Base-by-base conservation (phyloP, 2,329 filamentous ascomycete species). In the Neopestalotiopsis rosae region DNA sequence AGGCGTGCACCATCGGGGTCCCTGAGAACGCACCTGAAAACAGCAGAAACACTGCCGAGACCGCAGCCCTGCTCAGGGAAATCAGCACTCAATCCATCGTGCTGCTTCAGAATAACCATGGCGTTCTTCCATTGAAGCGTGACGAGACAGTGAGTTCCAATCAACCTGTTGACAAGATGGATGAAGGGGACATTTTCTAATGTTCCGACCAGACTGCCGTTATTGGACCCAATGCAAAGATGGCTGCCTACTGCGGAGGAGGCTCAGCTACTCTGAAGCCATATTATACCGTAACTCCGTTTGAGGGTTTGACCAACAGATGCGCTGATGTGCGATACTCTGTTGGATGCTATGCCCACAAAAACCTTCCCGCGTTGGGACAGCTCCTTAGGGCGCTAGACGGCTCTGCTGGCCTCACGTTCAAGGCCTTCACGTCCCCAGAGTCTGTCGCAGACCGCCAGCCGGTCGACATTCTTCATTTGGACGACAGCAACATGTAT, bases 281-380 rank as follows among this genome's bases (percentile, higher is more conserved):
- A 10, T 92, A 92, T 80, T 89, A 91, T 68, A 91, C 91, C 61
- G 85, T 94, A 24, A 93, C 90, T 0, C 92, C 92, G 1, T 89
- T 91, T 32, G 90, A 92, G 68, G 92, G 91, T 6, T 92, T 94
- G 73, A 85, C 1, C 85, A 84, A 2, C 88, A 87, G 70, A 85
- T 90, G 72, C 90, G 90, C 56, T 90, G 90, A 68, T 90, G 91
- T 85, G 0, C 77, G 76, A 1, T 91, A 88, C 75, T 83, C 87
- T 1, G 85, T 90, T 58, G 90, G 90, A 12, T 87, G 86, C 45
- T 89, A 91, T 75, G 89, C 88, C 0, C 89, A 91, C 79, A 89
- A 89, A 74, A 83, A 90, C 70, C 83, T 91, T 1, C 90, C 90
- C 1, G 79, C 89, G 0, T 80, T 92, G 5, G 87, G 88, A 0